phyloP scores from a whole-genome alignment of 805 yeast genomes.

The Candida nemodendra region DNA sequence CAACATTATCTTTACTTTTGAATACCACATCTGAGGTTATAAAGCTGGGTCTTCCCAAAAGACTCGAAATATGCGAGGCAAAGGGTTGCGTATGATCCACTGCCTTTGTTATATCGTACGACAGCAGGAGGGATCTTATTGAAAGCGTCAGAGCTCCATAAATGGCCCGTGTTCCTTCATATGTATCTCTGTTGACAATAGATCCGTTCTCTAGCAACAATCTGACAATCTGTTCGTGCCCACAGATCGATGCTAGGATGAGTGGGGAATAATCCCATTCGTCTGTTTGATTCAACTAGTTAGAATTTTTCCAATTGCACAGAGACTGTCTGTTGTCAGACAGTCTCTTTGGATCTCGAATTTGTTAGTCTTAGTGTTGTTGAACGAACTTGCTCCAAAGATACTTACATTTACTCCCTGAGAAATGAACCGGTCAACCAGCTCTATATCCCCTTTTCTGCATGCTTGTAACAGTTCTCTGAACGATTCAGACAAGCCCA shows the following conservation, averaged over 20 bases:
- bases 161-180: slow-evolving; percentile 73
- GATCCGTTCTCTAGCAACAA: slow-evolving; percentile 66
- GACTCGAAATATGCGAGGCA: slow-evolving; percentile 62
- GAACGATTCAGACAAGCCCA: slow-evolving; percentile 32
- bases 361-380: too few species aligned
- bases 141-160: slow-evolving; percentile 74
- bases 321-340: too few species aligned
- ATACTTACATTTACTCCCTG: slow-evolving; percentile 47
- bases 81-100: slow-evolving; percentile 70
- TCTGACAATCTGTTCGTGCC: slow-evolving; percentile 64
- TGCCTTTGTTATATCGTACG: slow-evolving; percentile 65
- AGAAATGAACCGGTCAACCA: slow-evolving; percentile 55
- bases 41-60: slow-evolving; percentile 32
- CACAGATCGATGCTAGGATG: slow-evolving; percentile 71
- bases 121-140: slow-evolving; percentile 56
- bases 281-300: slow-evolving; percentile 51
- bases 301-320: too few species aligned
- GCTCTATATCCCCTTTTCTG: slow-evolving; percentile 63
- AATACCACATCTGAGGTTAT: slow-evolving; percentile 35
- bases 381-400: too few species aligned
- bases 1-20: slow-evolving; percentile 15
- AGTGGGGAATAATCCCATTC: slow-evolving; percentile 76
- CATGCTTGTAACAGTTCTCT: slow-evolving; percentile 62
- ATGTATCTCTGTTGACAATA: slow-evolving; percentile 75
- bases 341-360: too few species aligned